Base-by-base conservation (phyloP, 2,329 filamentous ascomycete species). In the Sporothrix luriei region DNA sequence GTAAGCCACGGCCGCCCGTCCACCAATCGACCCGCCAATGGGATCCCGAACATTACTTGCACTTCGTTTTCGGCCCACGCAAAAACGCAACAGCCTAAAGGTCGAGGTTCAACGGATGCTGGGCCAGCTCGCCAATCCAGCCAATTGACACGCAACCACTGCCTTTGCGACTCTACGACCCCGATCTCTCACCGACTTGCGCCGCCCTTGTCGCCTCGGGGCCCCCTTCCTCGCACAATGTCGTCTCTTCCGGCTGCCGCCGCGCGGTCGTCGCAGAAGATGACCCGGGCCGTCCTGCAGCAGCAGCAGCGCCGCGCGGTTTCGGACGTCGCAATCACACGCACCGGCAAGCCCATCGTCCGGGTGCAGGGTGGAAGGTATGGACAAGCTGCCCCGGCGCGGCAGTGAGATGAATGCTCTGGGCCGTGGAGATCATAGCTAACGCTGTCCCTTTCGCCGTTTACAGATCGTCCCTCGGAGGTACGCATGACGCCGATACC, bases 321-420 rank as follows among this genome's bases (percentile, higher is more conserved):
- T 75, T 91, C 93, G 79, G 95, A 99, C 84, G 87, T 99, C 78
- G 85, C 91, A 77, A 97, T 99, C 78, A 97, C 94, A 72, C 88
- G 95, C 77, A 99, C 95, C 70, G 95, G 95, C 80, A 97, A 97
- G 85, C 94, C 95, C 72, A 94, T 98, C 76, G 83, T 98, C 78
- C 91, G 93, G 77, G 85, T 91, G 70, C 89, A 94, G 78, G 94
- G 94, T 82, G 95, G 95, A 84, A 90, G 94, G 92, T 96, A 82
- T 82, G 88, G n/a, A 14, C 46, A 80, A 73, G 66, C 65, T 68
- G 72, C 71, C 19, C 4, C 13, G 43, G 5, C 19, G 19, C 3
- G 26, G 40, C 16, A 26, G 43, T 51, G 40, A n/a, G n/a, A 43
- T 43, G 55, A 21, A 40, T 59, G 16, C 13, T 24, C 48, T 19